Evolutionary conservation across 2,329 filamentous ascomycete species (phyloP).

Genomic region (Talaromyces pinophilus): DNA sequence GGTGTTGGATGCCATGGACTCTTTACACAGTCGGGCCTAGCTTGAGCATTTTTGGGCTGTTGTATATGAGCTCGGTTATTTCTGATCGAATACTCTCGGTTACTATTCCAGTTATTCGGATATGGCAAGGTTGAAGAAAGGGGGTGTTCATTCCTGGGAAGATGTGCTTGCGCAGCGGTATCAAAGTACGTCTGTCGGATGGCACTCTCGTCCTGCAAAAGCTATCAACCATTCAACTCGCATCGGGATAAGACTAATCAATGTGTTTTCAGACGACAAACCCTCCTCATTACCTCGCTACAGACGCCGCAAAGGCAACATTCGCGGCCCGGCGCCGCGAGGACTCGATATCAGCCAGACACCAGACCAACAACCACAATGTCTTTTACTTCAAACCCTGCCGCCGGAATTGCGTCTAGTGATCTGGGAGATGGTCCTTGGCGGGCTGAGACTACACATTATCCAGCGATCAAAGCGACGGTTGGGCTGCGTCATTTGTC

Average conservation of each 20-base stretch:
- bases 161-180: constrained; percentile 44
- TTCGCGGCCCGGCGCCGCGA: constrained; percentile 20
- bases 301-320: constrained; percentile 23
- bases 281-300: constrained; percentile 24
- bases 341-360: constrained; percentile 24
- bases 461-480: constrained; percentile 36
- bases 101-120: neutral
- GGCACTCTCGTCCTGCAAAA: neutral
- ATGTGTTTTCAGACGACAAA: constrained; percentile 22
- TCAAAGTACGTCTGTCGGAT: constrained; percentile 35
- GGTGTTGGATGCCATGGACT: constrained; percentile 10
- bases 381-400: constrained; percentile 34
- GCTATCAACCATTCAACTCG: neutral
- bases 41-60: neutral
- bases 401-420: constrained; percentile 41
- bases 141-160: constrained; percentile 44
- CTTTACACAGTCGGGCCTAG: neutral
- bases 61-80: neutral
- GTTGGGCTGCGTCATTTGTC: constrained; percentile 38
- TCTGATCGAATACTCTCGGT: neutral
- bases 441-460: constrained; percentile 35
- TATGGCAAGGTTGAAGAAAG: constrained; percentile 41
- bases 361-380: constrained; percentile 30
- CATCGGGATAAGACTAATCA: neutral
- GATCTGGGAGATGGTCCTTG: constrained; percentile 40